Base-by-base conservation (phyloP, 106 monocot species). In the Dendrobium chrysotoxum region DNA sequence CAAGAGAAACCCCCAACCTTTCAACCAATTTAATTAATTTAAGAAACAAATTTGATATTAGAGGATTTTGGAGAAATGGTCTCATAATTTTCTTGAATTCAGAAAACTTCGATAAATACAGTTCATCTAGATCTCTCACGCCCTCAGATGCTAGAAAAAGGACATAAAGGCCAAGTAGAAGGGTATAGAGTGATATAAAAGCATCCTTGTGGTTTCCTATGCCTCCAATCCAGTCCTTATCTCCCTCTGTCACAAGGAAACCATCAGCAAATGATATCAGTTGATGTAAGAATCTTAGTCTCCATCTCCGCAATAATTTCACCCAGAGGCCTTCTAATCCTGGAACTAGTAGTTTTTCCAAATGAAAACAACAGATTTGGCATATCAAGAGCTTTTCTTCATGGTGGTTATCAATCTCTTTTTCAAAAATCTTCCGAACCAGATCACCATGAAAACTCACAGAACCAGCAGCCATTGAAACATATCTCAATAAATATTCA, bases 341-440 rank as follows among this genome's bases (percentile, higher is more conserved):
- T n/a, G 18, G 78, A 40, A 47, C 46, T 38, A 79, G 58, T 13
- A 99, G 86, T 38, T 85, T 91, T 84, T 93, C 88, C 72, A 95
- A 77, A 79, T 95, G 87, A 7, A 50, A 86, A 81, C 99, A 99
- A 79, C 95, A 99, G 75, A 99, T 83, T 78, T 99, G 99, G 65
- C 99, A 95, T 61, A 95, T 90, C 77, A 99, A 80, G 78, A 99
- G 80, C 81, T 95, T 99, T 80, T 95, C 99, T 85, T 99, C 99
- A 77, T 99, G 99, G 72, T 99, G 99, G 80, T 99, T 99, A 82
- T 99, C 99, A 12, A 95, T 99, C 82, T 99, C 99, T 85, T 99
- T 99, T 70, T 99, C 91, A 80, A 99, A 99, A 46, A 99, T 95
- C 79, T 74, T 85, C 39, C 95, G 85, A 28, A 99, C 95, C 54